phyloP scores from a whole-genome alignment of 2,329 filamentous ascomycete species.

The Sporothrix pallida region DNA sequence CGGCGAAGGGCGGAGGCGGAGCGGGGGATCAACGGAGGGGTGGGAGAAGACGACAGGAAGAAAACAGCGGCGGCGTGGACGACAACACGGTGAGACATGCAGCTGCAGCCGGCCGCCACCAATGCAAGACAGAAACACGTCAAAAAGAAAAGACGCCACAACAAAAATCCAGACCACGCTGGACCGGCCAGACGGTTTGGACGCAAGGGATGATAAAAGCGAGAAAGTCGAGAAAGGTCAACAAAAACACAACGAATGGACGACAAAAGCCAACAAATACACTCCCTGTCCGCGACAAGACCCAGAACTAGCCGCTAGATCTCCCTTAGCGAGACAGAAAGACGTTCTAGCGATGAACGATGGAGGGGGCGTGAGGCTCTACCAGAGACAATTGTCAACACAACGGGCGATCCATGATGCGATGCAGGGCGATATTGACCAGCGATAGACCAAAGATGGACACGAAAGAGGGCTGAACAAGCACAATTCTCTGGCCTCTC shows the following conservation, averaged over 20 bases:
- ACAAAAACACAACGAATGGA: background rate
- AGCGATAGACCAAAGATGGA: background rate
- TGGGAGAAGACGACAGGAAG: background rate
- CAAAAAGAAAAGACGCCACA: background rate
- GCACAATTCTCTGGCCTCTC: background rate
- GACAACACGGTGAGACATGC: conserved; percentile 16
- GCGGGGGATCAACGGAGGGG: background rate
- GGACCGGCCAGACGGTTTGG: conserved; percentile 18
- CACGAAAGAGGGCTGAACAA: background rate
- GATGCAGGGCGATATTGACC: background rate
- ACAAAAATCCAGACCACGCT: conserved; percentile 18
- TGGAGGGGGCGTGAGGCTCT: background rate
- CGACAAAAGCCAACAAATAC: background rate
- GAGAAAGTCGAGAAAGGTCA: background rate
- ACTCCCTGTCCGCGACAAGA: background rate
- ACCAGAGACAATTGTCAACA: background rate
- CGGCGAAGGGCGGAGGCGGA: background rate
- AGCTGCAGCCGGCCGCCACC: conserved; percentile 13
- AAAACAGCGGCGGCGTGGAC: too few species aligned
- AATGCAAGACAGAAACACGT: background rate
- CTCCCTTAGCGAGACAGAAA: conserved; percentile 14
- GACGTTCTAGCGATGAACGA: background rate
- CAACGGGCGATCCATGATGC: conserved; percentile 3
- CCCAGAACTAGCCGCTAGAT: background rate
- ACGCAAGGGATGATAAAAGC: conserved; percentile 26